Percentiles rank a stretch among this genome's conserved stretches.
phyloP scores from a whole-genome alignment of 106 monocot species.

The Vanilla planifolia region DNA sequence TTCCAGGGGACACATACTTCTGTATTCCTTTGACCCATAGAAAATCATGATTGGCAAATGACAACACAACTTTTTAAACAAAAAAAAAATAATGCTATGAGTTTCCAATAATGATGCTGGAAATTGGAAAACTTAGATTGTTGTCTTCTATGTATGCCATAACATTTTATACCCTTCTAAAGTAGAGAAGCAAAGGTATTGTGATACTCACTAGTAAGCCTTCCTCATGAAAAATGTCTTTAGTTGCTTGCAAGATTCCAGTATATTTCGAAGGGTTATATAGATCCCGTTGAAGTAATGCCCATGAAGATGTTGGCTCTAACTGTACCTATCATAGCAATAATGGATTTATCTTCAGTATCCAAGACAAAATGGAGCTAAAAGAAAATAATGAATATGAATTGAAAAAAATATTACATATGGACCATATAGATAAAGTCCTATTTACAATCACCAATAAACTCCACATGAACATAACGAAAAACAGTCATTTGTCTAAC shows the following conservation, averaged over 20 bases:
- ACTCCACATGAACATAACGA: too few species aligned
- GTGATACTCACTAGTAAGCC: constrained; percentile 54
- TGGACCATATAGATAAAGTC: too few species aligned
- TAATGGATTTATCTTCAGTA: not conserved
- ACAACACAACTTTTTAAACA: too few species aligned
- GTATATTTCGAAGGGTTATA: constrained; percentile 81
- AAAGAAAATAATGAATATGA: too few species aligned
- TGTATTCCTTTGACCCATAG: not conserved
- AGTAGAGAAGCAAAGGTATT: constrained; percentile 1
- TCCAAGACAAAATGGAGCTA: not conserved
- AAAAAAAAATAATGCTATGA: constrained; percentile 3
- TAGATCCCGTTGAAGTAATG: constrained; percentile 35
- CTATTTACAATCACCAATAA: too few species aligned
- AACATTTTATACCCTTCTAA: too few species aligned
- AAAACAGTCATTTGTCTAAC: too few species aligned
- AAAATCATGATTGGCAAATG: not conserved
- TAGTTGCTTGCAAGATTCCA: constrained; percentile 78
- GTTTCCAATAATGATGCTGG: not conserved
- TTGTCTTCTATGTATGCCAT: not conserved
- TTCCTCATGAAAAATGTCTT: constrained; percentile 86
- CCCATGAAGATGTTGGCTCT: constrained; percentile 82
- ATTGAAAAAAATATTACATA: too few species aligned
- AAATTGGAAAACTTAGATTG: not conserved
- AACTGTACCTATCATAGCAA: constrained; percentile 65
- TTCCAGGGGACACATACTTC: not conserved